Evolutionary conservation across 2,329 filamentous ascomycete species (phyloP), one percentile per base, ranked within the genome.

Genomic region (Colletotrichum truncatum): DNA sequence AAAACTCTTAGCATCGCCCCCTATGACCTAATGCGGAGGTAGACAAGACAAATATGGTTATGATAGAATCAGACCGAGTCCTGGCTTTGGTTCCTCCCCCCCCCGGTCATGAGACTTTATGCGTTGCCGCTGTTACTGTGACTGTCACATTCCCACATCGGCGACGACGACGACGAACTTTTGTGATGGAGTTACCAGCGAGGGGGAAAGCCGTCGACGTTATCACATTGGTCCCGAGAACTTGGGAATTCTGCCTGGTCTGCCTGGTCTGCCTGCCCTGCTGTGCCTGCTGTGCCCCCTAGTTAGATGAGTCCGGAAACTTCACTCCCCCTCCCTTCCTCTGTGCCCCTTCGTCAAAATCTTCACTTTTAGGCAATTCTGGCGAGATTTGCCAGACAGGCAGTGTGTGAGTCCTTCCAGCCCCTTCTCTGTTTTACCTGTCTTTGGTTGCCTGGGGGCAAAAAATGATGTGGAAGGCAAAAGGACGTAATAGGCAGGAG

Each of bases 131-230:
- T 26, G 55, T 64, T 25, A 64, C 55, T n/a, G 55, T 60, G 34
- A 64, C 55, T n/a, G 55, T 60, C 26, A 64, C 55, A 64, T 64
- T 60, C 36, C 30, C 55, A 38, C 53, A 46, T 60, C 45, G 46
- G 55, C 32, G 61, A 60, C 38, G 26, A 39, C 28, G 46, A 59
- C 32, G 51, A 28, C 28, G 51, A 28, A 21, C 46, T n/a, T 46
- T 46, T 23, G 26, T 26, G 21, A 23, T 18, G 49, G 21, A 0
- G 3, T 18, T 3, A 9, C 8, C 18, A 23, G n/a, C 21, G 43
- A 28, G 43, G 23, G 7, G 23, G 25, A 30, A 21, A 10, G 21
- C 16, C 10, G 18, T 28, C 21, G 8, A 25, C 1, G 16, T 5
- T 25, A 30, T 46, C 30, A 57, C 56, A 39, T 61, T 55, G 48